Percentiles rank a stretch among this genome's conserved stretches.
phyloP scores from a whole-genome alignment of 2,329 filamentous ascomycete species.

The Phialophora verrucosa region DNA sequence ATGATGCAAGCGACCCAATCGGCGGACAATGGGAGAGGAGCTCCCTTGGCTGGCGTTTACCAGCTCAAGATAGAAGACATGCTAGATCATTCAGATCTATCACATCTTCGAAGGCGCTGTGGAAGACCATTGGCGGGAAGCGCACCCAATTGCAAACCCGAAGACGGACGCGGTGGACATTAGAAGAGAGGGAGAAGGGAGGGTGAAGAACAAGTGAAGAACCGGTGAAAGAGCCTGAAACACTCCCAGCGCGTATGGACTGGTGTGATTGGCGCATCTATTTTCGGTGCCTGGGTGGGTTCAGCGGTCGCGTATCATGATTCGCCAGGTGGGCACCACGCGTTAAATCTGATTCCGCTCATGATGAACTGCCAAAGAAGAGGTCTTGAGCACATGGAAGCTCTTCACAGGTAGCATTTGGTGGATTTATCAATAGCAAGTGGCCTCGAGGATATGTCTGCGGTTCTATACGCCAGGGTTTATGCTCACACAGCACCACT shows the following conservation, averaged over 20 bases:
- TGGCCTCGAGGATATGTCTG: neutral
- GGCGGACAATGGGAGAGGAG: conserved; percentile 18
- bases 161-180: conserved; percentile 23
- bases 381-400: neutral
- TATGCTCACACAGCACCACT: neutral
- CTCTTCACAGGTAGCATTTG: neutral
- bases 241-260: conserved; percentile 25
- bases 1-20: conserved; percentile 23
- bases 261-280: conserved; percentile 31
- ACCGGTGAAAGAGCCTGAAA: conserved; percentile 23
- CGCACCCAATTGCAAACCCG: conserved; percentile 19
- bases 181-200: conserved; percentile 9
- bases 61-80: conserved; percentile 34
- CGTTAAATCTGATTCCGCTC: neutral
- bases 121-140: conserved; percentile 17
- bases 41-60: conserved; percentile 33
- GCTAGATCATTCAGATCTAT: conserved; percentile 33
- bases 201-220: conserved; percentile 2
- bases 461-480: neutral
- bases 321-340: neutral
- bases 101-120: conserved; percentile 33
- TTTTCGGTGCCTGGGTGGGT: conserved; percentile 10
- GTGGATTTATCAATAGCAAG: neutral
- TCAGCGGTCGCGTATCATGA: neutral
- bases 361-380: neutral